These are phyloP conservation scores for Nectriaceae sp. DNA, from an alignment of 2,329 filamentous ascomycete species.

Conservation along the genomic window DNA sequence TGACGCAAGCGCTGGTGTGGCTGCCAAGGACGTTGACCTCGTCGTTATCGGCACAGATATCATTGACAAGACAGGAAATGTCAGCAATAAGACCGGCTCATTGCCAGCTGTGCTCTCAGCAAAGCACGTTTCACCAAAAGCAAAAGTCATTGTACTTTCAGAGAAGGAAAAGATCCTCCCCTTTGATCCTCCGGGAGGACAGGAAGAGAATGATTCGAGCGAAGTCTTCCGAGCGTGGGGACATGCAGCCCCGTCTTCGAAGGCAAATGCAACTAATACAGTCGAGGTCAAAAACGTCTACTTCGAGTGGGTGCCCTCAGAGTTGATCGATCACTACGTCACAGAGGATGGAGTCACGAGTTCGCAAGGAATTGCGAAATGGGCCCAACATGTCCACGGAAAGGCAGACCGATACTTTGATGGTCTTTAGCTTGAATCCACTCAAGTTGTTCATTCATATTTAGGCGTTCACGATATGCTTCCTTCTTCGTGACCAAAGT, in stretches of 20 bases:
- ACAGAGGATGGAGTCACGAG: constrained; percentile 53
- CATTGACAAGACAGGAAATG: constrained; percentile 57
- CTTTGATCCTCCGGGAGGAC: constrained; percentile 41
- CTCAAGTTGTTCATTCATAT: not conserved
- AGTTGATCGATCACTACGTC: constrained; percentile 54
- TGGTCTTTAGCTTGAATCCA: constrained; percentile 27
- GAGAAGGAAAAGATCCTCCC: constrained; percentile 61
- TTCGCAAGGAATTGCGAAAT: constrained; percentile 39
- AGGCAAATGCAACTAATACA: constrained; percentile 1
- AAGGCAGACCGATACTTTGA: constrained; percentile 46
- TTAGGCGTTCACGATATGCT: no score
- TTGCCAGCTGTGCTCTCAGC: constrained; percentile 59
- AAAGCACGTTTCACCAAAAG: constrained; percentile 46
- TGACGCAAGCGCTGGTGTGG: constrained; percentile 60
- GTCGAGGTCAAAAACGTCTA: constrained; percentile 51
- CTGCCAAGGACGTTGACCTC: constrained; percentile 53
- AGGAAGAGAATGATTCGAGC: constrained; percentile 49
- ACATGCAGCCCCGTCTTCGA: constrained; percentile 7
- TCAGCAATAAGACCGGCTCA: constrained; percentile 69
- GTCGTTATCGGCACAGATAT: constrained; percentile 66
- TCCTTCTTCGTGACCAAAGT: no score
- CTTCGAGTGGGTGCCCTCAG: constrained; percentile 60
- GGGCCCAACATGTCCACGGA: constrained; percentile 38
- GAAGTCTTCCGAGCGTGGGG: constrained; percentile 56
- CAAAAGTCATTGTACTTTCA: constrained; percentile 56